These are phyloP conservation scores for Solanum pimpinellifolium DNA, from an alignment of 257 asterid genomes.

Conservation along the genomic window DNA sequence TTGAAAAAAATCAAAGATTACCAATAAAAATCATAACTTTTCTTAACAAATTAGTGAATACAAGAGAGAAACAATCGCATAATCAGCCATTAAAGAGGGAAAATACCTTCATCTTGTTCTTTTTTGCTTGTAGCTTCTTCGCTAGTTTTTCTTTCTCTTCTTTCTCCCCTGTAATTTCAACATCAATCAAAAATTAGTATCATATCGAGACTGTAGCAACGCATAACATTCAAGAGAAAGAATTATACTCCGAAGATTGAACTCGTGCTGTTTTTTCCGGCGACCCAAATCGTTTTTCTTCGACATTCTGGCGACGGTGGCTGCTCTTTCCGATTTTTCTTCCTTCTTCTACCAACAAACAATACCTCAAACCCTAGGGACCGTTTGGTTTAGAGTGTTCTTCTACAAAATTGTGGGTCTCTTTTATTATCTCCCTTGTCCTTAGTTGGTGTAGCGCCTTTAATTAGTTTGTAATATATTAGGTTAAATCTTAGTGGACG, in stretches of 20 bases:
- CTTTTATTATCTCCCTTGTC: no score
- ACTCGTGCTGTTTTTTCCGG: conserved; percentile 69
- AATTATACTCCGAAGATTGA: conserved; percentile 46
- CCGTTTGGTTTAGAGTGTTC: background rate
- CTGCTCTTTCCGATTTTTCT: background rate
- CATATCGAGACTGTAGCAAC: background rate
- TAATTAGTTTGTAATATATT: no score
- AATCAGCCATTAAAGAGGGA: background rate
- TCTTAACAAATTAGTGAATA: background rate
- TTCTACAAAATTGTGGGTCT: background rate
- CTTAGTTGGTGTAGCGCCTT: no score
- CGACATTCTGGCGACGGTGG: conserved; percentile 41
- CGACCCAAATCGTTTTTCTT: conserved; percentile 87
- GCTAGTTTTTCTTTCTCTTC: conserved; percentile 53
- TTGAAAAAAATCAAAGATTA: background rate
- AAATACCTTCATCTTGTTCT: conserved; percentile 81
- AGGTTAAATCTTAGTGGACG: no score
- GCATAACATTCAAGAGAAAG: background rate
- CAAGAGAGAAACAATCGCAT: background rate
- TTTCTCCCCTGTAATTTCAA: conserved; percentile 43
- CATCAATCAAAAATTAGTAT: background rate
- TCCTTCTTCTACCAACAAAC: background rate
- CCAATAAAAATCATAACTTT: background rate
- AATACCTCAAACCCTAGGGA: background rate
- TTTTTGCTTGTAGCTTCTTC: conserved; percentile 76